phyloP scores from a whole-genome alignment of 176 grass and related monocot genomes.

The Zoysia pacifica region DNA sequence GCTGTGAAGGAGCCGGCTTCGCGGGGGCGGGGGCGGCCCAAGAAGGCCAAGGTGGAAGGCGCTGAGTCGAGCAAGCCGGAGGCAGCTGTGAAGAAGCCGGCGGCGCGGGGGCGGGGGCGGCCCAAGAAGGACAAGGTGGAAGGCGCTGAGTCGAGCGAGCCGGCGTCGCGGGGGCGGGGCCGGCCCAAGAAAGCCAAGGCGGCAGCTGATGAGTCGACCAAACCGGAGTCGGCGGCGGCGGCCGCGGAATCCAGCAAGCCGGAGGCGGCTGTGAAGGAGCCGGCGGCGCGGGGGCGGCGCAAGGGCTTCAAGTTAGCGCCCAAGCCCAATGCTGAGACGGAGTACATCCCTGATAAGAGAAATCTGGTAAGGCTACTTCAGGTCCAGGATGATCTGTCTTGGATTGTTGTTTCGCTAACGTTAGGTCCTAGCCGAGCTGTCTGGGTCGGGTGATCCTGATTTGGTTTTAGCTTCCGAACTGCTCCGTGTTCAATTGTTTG shows the following conservation, averaged over 20 bases:
- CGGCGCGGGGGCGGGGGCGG: not conserved
- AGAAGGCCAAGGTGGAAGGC: too few species aligned
- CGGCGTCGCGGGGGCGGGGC: not conserved
- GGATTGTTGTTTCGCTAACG: not conserved
- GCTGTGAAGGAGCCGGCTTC: slow-evolving; percentile 6
- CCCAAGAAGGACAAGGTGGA: not conserved
- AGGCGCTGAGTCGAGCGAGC: too few species aligned
- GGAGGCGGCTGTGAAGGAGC: slow-evolving; percentile 24
- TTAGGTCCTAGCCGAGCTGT: not conserved
- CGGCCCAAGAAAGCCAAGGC: not conserved
- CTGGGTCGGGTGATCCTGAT: not conserved
- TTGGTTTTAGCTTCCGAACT: slow-evolving; percentile 3
- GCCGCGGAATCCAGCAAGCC: slow-evolving; percentile 15
- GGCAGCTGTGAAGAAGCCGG: slow-evolving; percentile 21
- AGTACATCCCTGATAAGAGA: slow-evolving; percentile 60
- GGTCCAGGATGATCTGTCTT: not conserved
- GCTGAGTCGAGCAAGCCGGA: too few species aligned
- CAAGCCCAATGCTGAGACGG: slow-evolving; percentile 55
- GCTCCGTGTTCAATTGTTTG: not conserved
- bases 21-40: not conserved
- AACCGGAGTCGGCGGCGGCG: not conserved
- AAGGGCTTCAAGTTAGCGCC: slow-evolving; percentile 42
- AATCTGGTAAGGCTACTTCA: slow-evolving; percentile 53
- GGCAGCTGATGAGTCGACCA: too few species aligned
- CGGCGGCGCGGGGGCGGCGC: not conserved